Evolutionary conservation across 164 flowering plant genomes (phyloP).

Genomic region (Paratinospora sagittata): DNA sequence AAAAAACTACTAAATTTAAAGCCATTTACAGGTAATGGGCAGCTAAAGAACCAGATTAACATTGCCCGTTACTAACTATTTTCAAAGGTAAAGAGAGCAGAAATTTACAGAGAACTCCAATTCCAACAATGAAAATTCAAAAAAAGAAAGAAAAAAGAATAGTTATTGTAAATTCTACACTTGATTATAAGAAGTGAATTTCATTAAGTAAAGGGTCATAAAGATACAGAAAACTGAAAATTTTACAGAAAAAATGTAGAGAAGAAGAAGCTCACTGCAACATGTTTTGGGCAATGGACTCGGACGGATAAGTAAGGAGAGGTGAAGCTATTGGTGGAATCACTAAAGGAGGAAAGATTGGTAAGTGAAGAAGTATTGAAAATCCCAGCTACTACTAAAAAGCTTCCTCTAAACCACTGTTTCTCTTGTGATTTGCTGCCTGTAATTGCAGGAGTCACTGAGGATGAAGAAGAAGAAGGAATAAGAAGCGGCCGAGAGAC

Average conservation of each 20-base stretch:
- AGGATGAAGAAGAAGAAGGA: conserved; percentile 3
- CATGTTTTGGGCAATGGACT: conserved; percentile 40
- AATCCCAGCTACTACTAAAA: background rate
- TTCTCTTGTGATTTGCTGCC: too few species aligned
- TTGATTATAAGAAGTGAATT: too few species aligned
- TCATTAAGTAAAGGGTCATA: background rate
- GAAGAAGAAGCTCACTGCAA: conserved; percentile 30
- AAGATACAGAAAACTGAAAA: background rate
- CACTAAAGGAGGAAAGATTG: conserved; percentile 7
- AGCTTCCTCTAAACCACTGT: background rate
- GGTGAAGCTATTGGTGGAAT: conserved; percentile 13
- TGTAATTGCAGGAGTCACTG: conserved; percentile 4
- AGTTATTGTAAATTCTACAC: background rate
- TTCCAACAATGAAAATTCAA: background rate
- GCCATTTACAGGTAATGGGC: too few species aligned
- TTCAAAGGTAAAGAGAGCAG: background rate
- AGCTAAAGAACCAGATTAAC: too few species aligned
- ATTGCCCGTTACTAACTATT: too few species aligned
- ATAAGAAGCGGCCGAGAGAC: conserved; percentile 12
- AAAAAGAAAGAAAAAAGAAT: too few species aligned
- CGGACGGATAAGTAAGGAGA: conserved; percentile 50
- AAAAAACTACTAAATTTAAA: too few species aligned
- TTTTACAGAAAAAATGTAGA: background rate
- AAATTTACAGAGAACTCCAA: background rate
- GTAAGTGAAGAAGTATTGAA: background rate